Percentiles rank a stretch among this genome's conserved stretches.
Conservation (phyloP, 176 grass and related monocot species). For the Avena sativa region DNA sequence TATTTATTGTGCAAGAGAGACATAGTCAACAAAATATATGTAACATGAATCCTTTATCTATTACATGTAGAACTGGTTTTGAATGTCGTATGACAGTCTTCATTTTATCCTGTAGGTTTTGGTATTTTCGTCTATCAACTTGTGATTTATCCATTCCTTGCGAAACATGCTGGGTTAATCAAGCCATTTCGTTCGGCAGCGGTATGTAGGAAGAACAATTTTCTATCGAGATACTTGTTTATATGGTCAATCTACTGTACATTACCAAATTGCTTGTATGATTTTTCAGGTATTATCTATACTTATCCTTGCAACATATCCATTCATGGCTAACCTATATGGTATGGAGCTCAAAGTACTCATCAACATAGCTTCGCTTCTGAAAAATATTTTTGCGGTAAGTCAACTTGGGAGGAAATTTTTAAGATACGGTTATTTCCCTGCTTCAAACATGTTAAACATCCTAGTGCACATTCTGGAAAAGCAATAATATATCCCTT, state of each 20-base stretch:
- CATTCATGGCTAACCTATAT: constrained; percentile 56
- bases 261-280: not conserved
- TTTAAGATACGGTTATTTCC: not conserved
- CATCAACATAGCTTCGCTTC: constrained; percentile 57
- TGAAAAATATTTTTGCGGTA: constrained; percentile 64
- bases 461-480: not conserved
- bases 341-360: constrained; percentile 58
- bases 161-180: constrained; percentile 47
- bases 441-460: not conserved
- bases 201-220: constrained; percentile 36
- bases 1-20: constrained; percentile 4
- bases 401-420: constrained; percentile 27
- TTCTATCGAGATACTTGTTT: not conserved
- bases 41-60: not conserved
- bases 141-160: constrained; percentile 58
- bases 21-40: not conserved
- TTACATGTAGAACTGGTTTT: not conserved
- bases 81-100: not conserved
- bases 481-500: not conserved
- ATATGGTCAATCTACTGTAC: not conserved
- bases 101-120: constrained; percentile 44
- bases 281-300: constrained; percentile 60
- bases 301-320: constrained; percentile 57
- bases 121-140: constrained; percentile 61
- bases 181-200: constrained; percentile 50